Evolutionary conservation across 1,284 basidiomycete genomes (phyloP).

Genomic region (Termitomyces sp.): DNA sequence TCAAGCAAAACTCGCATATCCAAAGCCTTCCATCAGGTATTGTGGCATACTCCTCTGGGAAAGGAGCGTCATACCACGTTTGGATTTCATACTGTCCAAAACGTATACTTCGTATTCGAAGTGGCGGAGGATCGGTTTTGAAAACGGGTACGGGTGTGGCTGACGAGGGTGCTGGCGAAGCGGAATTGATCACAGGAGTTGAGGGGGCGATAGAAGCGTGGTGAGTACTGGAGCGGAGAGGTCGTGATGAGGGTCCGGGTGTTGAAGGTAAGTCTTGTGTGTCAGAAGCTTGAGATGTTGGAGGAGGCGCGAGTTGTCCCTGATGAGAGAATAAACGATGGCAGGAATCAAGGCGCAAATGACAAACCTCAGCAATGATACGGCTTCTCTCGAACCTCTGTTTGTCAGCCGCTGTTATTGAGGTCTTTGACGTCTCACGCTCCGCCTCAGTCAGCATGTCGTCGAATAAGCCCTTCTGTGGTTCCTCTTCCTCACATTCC

Average conservation of each 20-base stretch:
- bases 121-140: slow-evolving; percentile 35
- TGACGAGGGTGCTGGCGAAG: slow-evolving; percentile 33
- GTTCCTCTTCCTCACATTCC: slow-evolving; percentile 51
- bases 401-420: slow-evolving; percentile 65
- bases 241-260: slow-evolving; percentile 55
- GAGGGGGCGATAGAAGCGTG: slow-evolving; percentile 23
- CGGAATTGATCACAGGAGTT: slow-evolving; percentile 24
- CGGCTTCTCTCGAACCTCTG: slow-evolving; percentile 73
- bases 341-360: slow-evolving; percentile 1
- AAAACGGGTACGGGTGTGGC: slow-evolving; percentile 28
- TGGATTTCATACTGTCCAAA: slow-evolving; percentile 96
- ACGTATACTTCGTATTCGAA: slow-evolving; percentile 82
- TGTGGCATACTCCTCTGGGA: slow-evolving; percentile 95
- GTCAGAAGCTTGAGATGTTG: slow-evolving; percentile 28
- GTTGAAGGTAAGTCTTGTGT: slow-evolving; percentile 37
- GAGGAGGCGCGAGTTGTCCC: slow-evolving; percentile 47
- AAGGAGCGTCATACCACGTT: slow-evolving; percentile 99
- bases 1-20: slow-evolving; percentile 98
- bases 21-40: slow-evolving; percentile 91
- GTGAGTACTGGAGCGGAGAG: slow-evolving; percentile 52
- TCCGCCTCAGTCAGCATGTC: slow-evolving; percentile 71
- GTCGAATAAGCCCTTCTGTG: slow-evolving; percentile 69
- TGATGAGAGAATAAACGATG: slow-evolving; percentile 23
- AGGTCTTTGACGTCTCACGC: slow-evolving; percentile 74
- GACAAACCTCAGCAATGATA: slow-evolving; percentile 61